Conservation (phyloP, 2,329 filamentous ascomycete species). For the Verticillium albo-atrum region DNA sequence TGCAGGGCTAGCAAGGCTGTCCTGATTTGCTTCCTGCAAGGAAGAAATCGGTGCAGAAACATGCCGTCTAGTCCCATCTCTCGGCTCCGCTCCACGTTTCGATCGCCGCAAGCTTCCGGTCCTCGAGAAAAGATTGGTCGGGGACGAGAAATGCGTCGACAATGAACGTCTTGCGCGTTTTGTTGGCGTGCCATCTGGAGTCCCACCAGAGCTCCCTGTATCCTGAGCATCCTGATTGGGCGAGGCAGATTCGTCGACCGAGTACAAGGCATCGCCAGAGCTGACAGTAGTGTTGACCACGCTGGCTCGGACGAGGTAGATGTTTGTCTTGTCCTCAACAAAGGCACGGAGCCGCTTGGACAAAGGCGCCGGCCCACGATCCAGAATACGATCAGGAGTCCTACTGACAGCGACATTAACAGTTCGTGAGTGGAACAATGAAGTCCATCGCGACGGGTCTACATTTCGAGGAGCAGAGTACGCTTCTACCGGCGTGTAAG, state of each 20-base stretch:
- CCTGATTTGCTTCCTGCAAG: conserved; percentile 22
- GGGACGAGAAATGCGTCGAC: conserved; percentile 56
- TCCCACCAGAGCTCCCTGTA: conserved; percentile 11
- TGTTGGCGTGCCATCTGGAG: conserved; percentile 34
- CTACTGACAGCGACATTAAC: conserved; percentile 20
- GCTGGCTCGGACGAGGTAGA: conserved; percentile 7
- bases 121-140: conserved; percentile 51
- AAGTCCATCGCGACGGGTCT: conserved; percentile 40
- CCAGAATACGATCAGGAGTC: conserved; percentile 18
- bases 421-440: conserved; percentile 49
- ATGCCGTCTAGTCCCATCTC: conserved; percentile 42
- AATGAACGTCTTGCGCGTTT: conserved; percentile 47
- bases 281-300: conserved; percentile 9
- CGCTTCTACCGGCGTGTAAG: background rate
- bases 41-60: conserved; percentile 46
- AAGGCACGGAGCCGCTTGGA: conserved; percentile 21
- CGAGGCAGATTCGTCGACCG: background rate
- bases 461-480: background rate
- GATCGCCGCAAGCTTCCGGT: conserved; percentile 52
- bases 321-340: conserved; percentile 22
- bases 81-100: conserved; percentile 43
- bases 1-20: conserved; percentile 9
- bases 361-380: conserved; percentile 19
- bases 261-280: background rate
- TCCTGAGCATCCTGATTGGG: conserved; percentile 2